Percentiles rank a stretch among this genome's conserved stretches.
These are phyloP conservation scores for Peronospora destructor DNA, from an alignment of 352 stramenopile species.

Conservation along the genomic window DNA sequence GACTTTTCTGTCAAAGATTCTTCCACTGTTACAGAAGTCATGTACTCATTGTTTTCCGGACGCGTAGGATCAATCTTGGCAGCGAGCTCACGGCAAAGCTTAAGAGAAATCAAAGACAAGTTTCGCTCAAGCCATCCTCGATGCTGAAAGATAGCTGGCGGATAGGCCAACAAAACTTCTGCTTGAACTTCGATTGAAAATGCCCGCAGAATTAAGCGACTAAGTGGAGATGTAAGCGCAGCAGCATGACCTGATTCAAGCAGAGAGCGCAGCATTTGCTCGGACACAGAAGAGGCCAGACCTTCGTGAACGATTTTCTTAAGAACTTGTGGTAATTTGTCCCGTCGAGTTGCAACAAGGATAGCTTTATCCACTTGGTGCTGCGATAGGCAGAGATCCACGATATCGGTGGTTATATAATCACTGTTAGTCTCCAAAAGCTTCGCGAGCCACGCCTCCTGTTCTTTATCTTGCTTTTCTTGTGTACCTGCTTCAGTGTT, in stretches of 20 bases:
- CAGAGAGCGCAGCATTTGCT: slow-evolving; percentile 32
- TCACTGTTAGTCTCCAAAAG: slow-evolving; percentile 56
- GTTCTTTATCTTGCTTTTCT: slow-evolving; percentile 29
- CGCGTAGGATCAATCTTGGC: slow-evolving; percentile 37
- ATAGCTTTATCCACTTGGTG: slow-evolving; percentile 66
- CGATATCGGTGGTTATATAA: slow-evolving; percentile 53
- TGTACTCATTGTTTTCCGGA: slow-evolving; percentile 1
- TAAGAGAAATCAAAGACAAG: slow-evolving; percentile 30
- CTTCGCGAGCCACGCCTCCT: slow-evolving; percentile 40
- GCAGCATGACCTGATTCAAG: slow-evolving; percentile 35
- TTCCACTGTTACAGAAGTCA: neutral
- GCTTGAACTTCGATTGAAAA: slow-evolving; percentile 47
- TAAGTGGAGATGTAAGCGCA: slow-evolving; percentile 31
- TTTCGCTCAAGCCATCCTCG: slow-evolving; percentile 69
- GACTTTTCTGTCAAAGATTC: slow-evolving; percentile 6
- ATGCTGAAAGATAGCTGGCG: slow-evolving; percentile 47
- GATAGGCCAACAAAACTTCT: slow-evolving; percentile 42
- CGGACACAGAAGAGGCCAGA: slow-evolving; percentile 36
- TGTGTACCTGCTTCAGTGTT: slow-evolving; percentile 11
- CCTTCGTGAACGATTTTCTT: slow-evolving; percentile 45
- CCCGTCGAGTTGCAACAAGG: slow-evolving; percentile 40
- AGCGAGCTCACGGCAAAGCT: slow-evolving; percentile 36
- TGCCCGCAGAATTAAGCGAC: slow-evolving; percentile 47
- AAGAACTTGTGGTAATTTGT: slow-evolving; percentile 44
- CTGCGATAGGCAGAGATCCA: slow-evolving; percentile 62